Percentiles rank a stretch among this genome's conserved stretches.
Conservation (phyloP, 2,329 filamentous ascomycete genomes). For the Colletotrichum ledebouriae region DNA sequence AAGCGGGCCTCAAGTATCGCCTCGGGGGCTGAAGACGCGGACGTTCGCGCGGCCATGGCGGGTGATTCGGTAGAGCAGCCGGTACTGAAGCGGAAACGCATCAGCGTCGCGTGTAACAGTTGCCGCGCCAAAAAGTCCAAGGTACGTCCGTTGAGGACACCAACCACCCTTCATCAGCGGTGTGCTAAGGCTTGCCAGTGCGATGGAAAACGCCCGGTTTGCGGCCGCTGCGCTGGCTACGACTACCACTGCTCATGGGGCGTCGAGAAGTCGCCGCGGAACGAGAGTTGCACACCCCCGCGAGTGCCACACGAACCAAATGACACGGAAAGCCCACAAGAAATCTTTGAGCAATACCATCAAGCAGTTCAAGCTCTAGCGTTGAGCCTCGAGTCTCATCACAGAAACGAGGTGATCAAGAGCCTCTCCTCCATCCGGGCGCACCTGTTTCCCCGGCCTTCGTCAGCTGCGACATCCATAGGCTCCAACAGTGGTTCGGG, state of each 20-base stretch:
- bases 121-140: conserved; percentile 17
- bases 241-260: conserved; percentile 2
- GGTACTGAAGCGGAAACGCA: conserved; percentile 13
- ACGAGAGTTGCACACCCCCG: conserved; percentile 3
- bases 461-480: background rate
- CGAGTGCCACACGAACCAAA: background rate
- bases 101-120: conserved; percentile 13
- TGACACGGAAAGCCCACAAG: background rate
- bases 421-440: background rate
- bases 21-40: too few relatives aligned
- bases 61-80: conserved; percentile 3
- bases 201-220: conserved; percentile 8
- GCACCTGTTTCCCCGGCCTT: background rate
- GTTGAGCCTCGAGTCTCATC: background rate
- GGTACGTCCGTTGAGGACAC: background rate
- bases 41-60: background rate
- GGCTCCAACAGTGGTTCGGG: background rate
- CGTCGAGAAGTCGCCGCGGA: background rate
- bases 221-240: conserved; percentile 12
- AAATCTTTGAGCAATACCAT: background rate
- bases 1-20: too few relatives aligned
- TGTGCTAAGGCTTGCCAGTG: background rate
- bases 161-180: background rate
- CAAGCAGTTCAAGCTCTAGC: background rate
- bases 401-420: background rate